These are phyloP conservation scores for Austroboletus eburneus DNA, from an alignment of 768 basidiomycete species.

Conservation along the genomic window DNA sequence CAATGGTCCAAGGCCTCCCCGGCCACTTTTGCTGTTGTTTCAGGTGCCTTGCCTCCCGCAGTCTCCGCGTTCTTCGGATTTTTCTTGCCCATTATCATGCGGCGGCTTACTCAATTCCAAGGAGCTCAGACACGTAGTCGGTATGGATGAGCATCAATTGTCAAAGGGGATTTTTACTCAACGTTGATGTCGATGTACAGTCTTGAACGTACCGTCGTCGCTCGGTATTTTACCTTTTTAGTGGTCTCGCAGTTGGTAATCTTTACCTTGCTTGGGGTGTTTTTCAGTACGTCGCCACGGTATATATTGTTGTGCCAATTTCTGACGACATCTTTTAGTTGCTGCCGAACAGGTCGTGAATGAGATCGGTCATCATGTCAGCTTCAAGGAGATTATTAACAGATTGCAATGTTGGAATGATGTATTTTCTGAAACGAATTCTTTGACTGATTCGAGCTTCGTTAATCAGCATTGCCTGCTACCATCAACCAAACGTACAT, in stretches of 20 bases:
- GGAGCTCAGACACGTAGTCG: conserved; percentile 38
- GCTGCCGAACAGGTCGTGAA: conserved; percentile 39
- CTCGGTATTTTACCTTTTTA: conserved; percentile 91
- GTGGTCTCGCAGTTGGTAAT: conserved; percentile 91
- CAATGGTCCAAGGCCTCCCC: conserved; percentile 63
- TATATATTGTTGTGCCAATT: background rate
- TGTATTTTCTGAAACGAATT: background rate
- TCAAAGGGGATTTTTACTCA: background rate
- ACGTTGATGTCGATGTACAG: conserved; percentile 35
- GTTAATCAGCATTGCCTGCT: conserved; percentile 60
- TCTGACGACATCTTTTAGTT: conserved; percentile 17
- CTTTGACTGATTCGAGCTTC: conserved; percentile 1
- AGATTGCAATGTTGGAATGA: conserved; percentile 38
- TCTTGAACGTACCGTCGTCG: conserved; percentile 87
- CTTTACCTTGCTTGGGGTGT: conserved; percentile 89
- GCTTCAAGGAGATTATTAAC: conserved; percentile 42
- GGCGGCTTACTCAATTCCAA: conserved; percentile 71
- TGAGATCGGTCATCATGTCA: conserved; percentile 46
- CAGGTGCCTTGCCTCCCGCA: conserved; percentile 89
- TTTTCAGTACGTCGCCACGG: conserved; percentile 60
- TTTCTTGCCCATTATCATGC: conserved; percentile 89
- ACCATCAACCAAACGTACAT: conserved; percentile 86
- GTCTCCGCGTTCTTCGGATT: conserved; percentile 87
- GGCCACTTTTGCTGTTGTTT: conserved; percentile 73
- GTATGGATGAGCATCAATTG: conserved; percentile 12